A percentile compares a stretch with the other conserved stretches of the same genome.
Evolutionary conservation across 495 filamentous ascomycete genomes (phyloP).

Genomic region (Lasiosphaeria hispida): DNA sequence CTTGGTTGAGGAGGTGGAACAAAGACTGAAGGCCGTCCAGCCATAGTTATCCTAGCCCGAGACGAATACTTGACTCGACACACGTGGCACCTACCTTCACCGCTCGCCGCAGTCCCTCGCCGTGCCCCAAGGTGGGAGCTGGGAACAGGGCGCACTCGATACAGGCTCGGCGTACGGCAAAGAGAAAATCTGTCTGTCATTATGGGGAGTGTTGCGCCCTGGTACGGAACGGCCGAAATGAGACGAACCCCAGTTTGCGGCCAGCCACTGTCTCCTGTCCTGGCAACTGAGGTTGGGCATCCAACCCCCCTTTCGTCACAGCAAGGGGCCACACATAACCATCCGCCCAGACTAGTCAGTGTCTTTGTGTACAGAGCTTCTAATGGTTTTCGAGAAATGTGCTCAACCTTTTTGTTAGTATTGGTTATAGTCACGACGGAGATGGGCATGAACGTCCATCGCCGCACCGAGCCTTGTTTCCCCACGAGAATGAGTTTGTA

Average conservation of each 20-base stretch:
- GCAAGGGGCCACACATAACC: no score
- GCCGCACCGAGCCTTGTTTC: slow-evolving; percentile 34
- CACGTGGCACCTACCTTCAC: slow-evolving; percentile 38
- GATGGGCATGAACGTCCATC: slow-evolving; percentile 38
- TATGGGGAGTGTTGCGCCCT: not conserved
- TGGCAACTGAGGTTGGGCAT: not conserved
- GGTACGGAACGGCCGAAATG: not conserved
- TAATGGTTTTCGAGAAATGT: no score
- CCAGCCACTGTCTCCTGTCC: not conserved
- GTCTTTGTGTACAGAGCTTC: no score
- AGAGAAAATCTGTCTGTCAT: not conserved
- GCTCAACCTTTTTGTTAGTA: no score
- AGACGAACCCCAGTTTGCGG: not conserved
- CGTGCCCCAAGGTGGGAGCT: not conserved
- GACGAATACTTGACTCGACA: slow-evolving; percentile 49
- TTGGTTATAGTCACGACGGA: slow-evolving; percentile 24
- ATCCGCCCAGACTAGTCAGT: no score
- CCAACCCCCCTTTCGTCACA: no score
- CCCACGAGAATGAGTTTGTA: slow-evolving; percentile 33
- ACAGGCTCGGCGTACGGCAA: not conserved
- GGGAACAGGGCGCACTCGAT: not conserved
- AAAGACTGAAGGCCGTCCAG: slow-evolving; percentile 40
- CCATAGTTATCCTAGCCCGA: slow-evolving; percentile 33
- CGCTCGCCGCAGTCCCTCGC: slow-evolving; percentile 1
- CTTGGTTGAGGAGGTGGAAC: slow-evolving; percentile 40